Evolutionary conservation across 2,329 filamentous ascomycete genomes (phyloP).

Genomic region (Penicillium sp.): DNA sequence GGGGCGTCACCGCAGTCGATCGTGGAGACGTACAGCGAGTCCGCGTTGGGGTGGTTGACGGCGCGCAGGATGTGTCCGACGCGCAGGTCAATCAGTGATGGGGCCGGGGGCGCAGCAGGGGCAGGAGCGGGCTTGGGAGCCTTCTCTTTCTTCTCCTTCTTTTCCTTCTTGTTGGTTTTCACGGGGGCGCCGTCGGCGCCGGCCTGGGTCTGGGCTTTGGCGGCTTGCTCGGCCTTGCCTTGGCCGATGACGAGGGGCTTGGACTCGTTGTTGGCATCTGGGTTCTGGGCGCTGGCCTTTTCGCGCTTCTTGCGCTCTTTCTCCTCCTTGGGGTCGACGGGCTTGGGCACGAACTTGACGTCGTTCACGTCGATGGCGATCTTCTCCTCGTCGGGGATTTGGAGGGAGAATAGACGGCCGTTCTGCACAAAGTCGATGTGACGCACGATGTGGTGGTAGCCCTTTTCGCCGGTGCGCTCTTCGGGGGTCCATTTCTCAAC

Average conservation of each 20-base stretch:
- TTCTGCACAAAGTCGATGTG: conserved; percentile 95
- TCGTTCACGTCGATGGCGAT: conserved; percentile 74
- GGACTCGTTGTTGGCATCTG: conserved; percentile 20
- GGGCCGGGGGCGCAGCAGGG: conserved; percentile 72
- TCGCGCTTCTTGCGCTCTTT: conserved; percentile 97
- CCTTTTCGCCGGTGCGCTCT: conserved; percentile 83
- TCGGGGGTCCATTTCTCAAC: conserved; percentile 79
- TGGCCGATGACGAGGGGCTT: conserved; percentile 39
- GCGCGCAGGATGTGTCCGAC: conserved; percentile 98
- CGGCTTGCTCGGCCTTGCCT: conserved; percentile 38
- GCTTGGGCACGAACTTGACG: conserved; percentile 82
- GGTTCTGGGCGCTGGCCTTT: conserved; percentile 56
- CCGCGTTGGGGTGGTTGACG: conserved; percentile 91
- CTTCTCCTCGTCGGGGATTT: conserved; percentile 69
- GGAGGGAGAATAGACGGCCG: conserved; percentile 66
- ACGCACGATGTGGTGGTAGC: conserved; percentile 86
- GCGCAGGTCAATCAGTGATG: conserved; percentile 85
- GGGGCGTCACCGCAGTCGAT: conserved; percentile 89
- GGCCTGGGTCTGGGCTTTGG: conserved; percentile 48
- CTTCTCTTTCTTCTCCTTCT: conserved; percentile 91
- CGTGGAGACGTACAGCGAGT: conserved; percentile 91
- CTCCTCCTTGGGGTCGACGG: conserved; percentile 86
- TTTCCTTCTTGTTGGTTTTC: conserved; percentile 58
- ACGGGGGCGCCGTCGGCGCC: conserved; percentile 44
- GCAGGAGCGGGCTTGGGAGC: conserved; percentile 69